Evolutionary conservation across 345 rosid genomes (phyloP).

Genomic region (Nephelium lappaceum): DNA sequence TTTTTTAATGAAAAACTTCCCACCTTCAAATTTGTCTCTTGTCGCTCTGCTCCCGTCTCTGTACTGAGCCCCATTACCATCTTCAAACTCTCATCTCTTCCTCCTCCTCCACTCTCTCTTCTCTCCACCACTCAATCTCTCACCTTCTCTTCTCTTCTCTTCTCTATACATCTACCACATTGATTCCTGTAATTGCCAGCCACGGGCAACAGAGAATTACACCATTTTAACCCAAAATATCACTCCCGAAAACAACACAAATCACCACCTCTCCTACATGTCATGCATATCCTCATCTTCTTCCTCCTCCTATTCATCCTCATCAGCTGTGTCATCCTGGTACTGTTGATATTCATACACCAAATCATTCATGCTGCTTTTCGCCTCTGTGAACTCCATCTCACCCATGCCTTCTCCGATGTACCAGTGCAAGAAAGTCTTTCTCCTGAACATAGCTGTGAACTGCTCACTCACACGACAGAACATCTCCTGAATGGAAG

Average conservation of each 20-base stretch:
- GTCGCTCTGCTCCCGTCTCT: too few relatives aligned
- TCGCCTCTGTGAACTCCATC: conserved; percentile 72
- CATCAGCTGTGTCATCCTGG: conserved; percentile 53
- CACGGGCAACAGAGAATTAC: conserved; percentile 25
- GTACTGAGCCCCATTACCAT: too few relatives aligned
- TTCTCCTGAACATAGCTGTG: conserved; percentile 77
- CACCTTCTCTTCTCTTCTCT: too few relatives aligned
- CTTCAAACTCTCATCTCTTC: too few relatives aligned
- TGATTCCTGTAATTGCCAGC: conserved; percentile 24
- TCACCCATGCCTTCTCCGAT: conserved; percentile 75
- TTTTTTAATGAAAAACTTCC: too few relatives aligned
- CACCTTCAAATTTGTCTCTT: too few relatives aligned
- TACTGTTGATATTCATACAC: conserved; percentile 57
- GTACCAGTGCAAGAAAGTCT: conserved; percentile 77
- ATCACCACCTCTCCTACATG: conserved; percentile 21
- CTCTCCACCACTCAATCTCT: too few relatives aligned
- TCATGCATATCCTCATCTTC: conserved; percentile 39
- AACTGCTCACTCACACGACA: conserved; percentile 52
- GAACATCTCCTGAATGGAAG: conserved; percentile 55
- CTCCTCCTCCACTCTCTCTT: too few relatives aligned
- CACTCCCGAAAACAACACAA: neutral
- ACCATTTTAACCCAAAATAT: neutral
- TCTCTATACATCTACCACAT: too few relatives aligned
- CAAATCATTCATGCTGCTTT: conserved; percentile 58
- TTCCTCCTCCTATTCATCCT: conserved; percentile 40